Percentiles rank a stretch among this genome's conserved stretches.
phyloP scores from a whole-genome alignment of 2,329 filamentous ascomycete species.

The Coleophoma eucalyptorum region DNA sequence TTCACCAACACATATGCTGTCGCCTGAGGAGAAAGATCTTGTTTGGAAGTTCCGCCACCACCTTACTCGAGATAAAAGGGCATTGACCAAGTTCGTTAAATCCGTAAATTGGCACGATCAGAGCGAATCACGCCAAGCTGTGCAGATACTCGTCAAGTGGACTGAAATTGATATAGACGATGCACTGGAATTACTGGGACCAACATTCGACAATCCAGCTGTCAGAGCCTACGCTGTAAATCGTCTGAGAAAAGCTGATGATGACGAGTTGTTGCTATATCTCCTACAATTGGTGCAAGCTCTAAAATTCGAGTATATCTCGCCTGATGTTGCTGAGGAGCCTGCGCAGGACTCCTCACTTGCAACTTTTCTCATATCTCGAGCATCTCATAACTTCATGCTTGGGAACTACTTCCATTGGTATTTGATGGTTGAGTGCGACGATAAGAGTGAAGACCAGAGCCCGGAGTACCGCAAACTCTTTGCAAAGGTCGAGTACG shows the following conservation, averaged over 20 bases:
- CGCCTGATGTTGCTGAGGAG: slow-evolving; percentile 57
- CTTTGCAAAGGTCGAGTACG: slow-evolving; percentile 89
- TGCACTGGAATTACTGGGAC: slow-evolving; percentile 87
- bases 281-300: slow-evolving; percentile 93
- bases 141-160: slow-evolving; percentile 88
- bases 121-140: slow-evolving; percentile 81
- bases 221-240: slow-evolving; percentile 94
- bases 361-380: slow-evolving; percentile 81
- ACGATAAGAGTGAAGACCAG: slow-evolving; percentile 68
- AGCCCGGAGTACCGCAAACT: slow-evolving; percentile 73
- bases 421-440: slow-evolving; percentile 98
- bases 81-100: slow-evolving; percentile 95
- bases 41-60: slow-evolving; percentile 98
- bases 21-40: slow-evolving; percentile 88
- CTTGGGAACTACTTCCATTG: slow-evolving; percentile 95
- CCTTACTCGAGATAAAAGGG: slow-evolving; percentile 84
- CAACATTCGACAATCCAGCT: slow-evolving; percentile 82
- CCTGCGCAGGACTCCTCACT: slow-evolving; percentile 74
- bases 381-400: slow-evolving; percentile 83
- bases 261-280: slow-evolving; percentile 87
- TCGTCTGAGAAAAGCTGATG: slow-evolving; percentile 84
- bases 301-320: slow-evolving; percentile 84
- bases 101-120: slow-evolving; percentile 92
- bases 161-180: slow-evolving; percentile 97
- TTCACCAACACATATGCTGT: slow-evolving; percentile 84